Conservation (phyloP, 305 asterid species). For the Solanum hybrid region DNA sequence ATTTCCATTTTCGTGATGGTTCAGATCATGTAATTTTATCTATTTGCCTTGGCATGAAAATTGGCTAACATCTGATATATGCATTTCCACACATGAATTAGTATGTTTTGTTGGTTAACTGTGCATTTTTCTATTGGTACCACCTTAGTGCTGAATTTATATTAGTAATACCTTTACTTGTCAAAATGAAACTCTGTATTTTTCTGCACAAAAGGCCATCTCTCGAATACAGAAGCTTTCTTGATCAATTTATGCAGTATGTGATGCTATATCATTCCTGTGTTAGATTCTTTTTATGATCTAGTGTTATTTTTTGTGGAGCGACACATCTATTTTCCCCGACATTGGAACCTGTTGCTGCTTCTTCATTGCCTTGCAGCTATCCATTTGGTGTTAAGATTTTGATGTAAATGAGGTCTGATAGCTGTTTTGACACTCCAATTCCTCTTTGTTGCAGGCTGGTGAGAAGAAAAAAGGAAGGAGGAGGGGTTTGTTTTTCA, state of each 20-base stretch:
- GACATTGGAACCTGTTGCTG: background rate
- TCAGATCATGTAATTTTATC: background rate
- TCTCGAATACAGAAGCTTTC: background rate
- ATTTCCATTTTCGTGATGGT: background rate
- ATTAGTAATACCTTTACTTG: background rate
- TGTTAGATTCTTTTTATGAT: background rate
- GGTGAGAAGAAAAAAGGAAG: constrained; percentile 62
- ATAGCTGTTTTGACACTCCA: background rate
- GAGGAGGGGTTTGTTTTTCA: constrained; percentile 59
- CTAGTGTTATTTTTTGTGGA: background rate
- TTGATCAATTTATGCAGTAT: background rate
- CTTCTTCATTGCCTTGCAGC: background rate
- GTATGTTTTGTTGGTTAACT: background rate
- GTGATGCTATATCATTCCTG: background rate
- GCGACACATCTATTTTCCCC: background rate
- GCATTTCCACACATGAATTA: background rate
- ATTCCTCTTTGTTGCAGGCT: constrained; percentile 37
- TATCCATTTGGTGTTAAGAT: background rate
- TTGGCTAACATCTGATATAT: background rate
- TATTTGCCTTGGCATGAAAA: background rate
- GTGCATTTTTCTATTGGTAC: background rate
- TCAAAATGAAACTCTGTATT: background rate
- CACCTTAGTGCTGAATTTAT: background rate
- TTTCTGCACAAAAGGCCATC: background rate
- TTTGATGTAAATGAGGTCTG: background rate